Evolutionary conservation across 2,329 filamentous ascomycete species (phyloP).

Genomic region (Chaetothyriales sp.): DNA sequence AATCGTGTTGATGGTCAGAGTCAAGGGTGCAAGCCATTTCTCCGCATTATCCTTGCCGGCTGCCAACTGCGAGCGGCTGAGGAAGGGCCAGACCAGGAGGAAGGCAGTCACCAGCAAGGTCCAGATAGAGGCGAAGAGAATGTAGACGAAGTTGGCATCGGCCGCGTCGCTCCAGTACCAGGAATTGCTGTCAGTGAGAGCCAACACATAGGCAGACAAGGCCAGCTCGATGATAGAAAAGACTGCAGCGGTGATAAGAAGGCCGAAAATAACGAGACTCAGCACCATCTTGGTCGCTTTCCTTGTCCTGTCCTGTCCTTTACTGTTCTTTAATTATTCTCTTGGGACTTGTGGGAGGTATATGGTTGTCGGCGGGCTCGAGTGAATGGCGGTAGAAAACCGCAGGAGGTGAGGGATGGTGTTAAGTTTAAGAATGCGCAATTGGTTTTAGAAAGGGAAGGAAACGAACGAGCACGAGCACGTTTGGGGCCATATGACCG

Average conservation of each 20-base stretch:
- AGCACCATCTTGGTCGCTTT: background rate
- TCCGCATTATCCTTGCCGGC: conserved; percentile 13
- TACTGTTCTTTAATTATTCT: too few relatives aligned
- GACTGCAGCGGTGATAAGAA: conserved; percentile 16
- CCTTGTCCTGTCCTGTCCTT: too few relatives aligned
- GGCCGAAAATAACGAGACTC: conserved; percentile 13
- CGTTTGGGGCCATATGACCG: too few relatives aligned
- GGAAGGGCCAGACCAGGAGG: conserved; percentile 9
- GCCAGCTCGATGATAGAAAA: conserved; percentile 21
- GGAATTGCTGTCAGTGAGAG: conserved; percentile 2
- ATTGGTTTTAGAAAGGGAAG: too few relatives aligned
- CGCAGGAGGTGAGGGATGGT: too few relatives aligned
- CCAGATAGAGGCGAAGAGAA: conserved; percentile 19
- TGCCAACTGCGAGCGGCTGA: conserved; percentile 12
- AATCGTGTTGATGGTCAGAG: conserved; percentile 17
- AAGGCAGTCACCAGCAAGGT: conserved; percentile 16
- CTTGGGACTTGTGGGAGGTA: too few relatives aligned
- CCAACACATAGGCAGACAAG: conserved; percentile 14
- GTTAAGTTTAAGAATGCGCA: too few relatives aligned
- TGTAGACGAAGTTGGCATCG: conserved; percentile 6
- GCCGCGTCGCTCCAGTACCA: conserved; percentile 6
- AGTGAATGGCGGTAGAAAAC: too few relatives aligned
- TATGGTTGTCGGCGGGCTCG: too few relatives aligned
- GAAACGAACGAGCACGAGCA: too few relatives aligned
- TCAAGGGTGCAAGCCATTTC: conserved; percentile 13